A percentile compares a stretch with the other conserved stretches of the same genome.
These are phyloP conservation scores for Brassica nigra DNA, from an alignment of 345 rosid species.

Conservation along the genomic window DNA sequence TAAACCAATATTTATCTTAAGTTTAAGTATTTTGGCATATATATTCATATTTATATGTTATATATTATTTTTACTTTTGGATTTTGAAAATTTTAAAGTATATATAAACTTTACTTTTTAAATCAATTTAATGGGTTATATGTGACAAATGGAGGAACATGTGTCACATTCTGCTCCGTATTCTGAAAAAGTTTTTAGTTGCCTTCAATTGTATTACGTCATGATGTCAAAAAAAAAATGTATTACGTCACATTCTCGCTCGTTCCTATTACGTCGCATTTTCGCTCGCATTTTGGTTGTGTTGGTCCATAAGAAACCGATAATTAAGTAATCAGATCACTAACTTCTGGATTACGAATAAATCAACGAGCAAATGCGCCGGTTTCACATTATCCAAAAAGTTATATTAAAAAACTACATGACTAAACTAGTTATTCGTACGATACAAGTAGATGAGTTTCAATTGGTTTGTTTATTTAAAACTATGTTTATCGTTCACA, in stretches of 20 bases:
- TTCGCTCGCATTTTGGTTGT: not conserved
- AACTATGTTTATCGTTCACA: not conserved
- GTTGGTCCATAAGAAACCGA: not conserved
- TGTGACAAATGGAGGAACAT: constrained; percentile 4
- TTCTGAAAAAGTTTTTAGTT: not conserved
- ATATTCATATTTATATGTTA: too few species aligned
- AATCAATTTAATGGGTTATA: too few species aligned
- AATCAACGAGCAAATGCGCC: constrained; percentile 27
- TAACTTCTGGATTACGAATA: constrained; percentile 11
- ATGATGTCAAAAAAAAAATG: too few species aligned
- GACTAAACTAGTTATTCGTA: constrained; percentile 4
- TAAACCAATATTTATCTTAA: too few species aligned
- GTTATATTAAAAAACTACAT: not conserved
- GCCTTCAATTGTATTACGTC: not conserved
- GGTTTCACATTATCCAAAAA: constrained; percentile 29
- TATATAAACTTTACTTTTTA: too few species aligned
- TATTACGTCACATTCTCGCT: not conserved
- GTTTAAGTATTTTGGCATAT: too few species aligned
- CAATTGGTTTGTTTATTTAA: not conserved
- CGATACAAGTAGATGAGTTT: not conserved
- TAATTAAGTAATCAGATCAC: not conserved
- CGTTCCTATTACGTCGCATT: not conserved
- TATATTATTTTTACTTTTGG: too few species aligned
- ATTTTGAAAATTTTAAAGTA: too few species aligned
- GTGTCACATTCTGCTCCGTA: constrained; percentile 19